A percentile compares a stretch with the other conserved stretches of the same genome.
Conservation (phyloP, 1,284 basidiomycete species). For the Heterobasidion annosum region DNA sequence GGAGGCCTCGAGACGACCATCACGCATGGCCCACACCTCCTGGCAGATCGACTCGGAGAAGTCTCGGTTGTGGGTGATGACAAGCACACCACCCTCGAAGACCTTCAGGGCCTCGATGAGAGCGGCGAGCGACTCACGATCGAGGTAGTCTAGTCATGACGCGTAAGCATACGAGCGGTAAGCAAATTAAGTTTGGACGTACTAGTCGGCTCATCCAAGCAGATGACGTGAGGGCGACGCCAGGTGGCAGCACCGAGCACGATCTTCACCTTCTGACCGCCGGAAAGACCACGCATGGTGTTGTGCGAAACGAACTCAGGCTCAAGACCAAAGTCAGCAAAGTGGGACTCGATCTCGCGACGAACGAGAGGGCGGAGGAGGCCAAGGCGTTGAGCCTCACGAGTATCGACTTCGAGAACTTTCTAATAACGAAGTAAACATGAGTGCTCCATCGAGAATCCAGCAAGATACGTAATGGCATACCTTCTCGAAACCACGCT, state of each 20-base stretch:
- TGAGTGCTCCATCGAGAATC: constrained; percentile 9
- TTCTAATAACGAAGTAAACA: constrained; percentile 34
- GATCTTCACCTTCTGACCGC: constrained; percentile 99
- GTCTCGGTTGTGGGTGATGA: constrained; percentile 97
- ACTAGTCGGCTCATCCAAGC: constrained; percentile 96
- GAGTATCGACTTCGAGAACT: constrained; percentile 94
- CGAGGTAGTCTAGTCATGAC: constrained; percentile 72
- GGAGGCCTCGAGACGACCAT: constrained; percentile 87
- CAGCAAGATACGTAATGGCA: constrained; percentile 21
- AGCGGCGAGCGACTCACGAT: constrained; percentile 95
- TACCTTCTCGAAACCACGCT: constrained; percentile 93
- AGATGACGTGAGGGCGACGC: constrained; percentile 96
- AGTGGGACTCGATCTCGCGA: constrained; percentile 97
- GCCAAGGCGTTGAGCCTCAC: constrained; percentile 95
- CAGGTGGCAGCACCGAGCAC: constrained; percentile 97
- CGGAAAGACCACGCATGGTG: constrained; percentile 94
- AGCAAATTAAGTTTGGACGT: constrained; percentile 18
- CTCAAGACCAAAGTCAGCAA: constrained; percentile 94
- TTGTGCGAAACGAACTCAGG: constrained; percentile 96
- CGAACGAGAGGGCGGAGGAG: constrained; percentile 93
- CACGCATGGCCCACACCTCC: constrained; percentile 92
- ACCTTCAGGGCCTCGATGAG: constrained; percentile 93
- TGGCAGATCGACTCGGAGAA: constrained; percentile 94
- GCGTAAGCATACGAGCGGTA: constrained; percentile 8
- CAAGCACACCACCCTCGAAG: constrained; percentile 95